phyloP scores from a whole-genome alignment of 2,329 filamentous ascomycete genomes.

The Aspergillus ibericus region DNA sequence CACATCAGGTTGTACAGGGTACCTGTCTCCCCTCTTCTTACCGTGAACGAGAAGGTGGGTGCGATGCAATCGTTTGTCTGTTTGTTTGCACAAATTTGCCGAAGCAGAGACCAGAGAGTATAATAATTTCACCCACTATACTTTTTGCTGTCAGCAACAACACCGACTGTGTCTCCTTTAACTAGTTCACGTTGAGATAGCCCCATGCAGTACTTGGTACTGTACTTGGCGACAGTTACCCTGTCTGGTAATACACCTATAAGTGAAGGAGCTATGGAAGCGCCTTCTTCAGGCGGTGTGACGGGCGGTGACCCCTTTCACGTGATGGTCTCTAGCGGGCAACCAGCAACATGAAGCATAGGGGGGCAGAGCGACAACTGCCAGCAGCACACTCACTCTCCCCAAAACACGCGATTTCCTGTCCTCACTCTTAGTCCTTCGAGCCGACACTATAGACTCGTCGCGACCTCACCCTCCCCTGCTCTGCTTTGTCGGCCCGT shows the following conservation, averaged over 20 bases:
- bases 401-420: slow-evolving; percentile 25
- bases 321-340: slow-evolving; percentile 24
- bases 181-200: background rate
- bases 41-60: background rate
- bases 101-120: background rate
- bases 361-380: slow-evolving; percentile 32
- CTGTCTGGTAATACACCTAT: background rate
- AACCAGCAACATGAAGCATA: slow-evolving; percentile 25
- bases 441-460: slow-evolving; percentile 4
- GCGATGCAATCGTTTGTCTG: too few species aligned
- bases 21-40: background rate
- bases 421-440: slow-evolving; percentile 8
- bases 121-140: background rate
- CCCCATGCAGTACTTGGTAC: background rate
- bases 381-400: slow-evolving; percentile 27
- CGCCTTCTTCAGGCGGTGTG: slow-evolving; percentile 16
- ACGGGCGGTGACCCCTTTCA: slow-evolving; percentile 18
- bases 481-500: background rate
- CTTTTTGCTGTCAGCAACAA: background rate
- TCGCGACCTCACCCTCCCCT: background rate
- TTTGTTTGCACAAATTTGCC: background rate
- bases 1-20: background rate
- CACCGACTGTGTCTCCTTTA: background rate
- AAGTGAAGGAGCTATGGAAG: slow-evolving; percentile 1
- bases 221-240: background rate